These are phyloP conservation scores for Cenococcum geophilum DNA, from an alignment of 495 filamentous ascomycete genomes.

Conservation along the genomic window DNA sequence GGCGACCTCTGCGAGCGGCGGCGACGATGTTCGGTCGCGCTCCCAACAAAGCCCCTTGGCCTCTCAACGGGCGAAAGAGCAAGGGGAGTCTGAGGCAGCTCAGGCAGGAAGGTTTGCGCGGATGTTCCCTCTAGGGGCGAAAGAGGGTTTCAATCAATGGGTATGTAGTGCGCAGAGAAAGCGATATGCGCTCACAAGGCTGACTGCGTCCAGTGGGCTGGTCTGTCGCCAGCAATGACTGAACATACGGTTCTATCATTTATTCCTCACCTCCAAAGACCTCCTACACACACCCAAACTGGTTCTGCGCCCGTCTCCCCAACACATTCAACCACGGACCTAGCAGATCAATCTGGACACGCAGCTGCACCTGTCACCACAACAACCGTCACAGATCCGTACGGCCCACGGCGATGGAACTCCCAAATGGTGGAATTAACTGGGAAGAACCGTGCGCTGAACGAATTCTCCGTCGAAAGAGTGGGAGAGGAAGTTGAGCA, in stretches of 20 bases:
- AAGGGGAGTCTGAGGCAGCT: slow-evolving; percentile 16
- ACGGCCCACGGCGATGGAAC: slow-evolving; percentile 80
- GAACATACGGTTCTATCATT: slow-evolving; percentile 86
- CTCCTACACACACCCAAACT: slow-evolving; percentile 64
- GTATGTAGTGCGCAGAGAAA: slow-evolving; percentile 44
- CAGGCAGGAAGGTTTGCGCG: slow-evolving; percentile 29
- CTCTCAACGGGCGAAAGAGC: slow-evolving; percentile 47
- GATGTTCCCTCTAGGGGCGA: slow-evolving; percentile 83
- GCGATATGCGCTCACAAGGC: slow-evolving; percentile 13
- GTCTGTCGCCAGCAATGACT: slow-evolving; percentile 69
- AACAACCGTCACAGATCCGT: slow-evolving; percentile 61
- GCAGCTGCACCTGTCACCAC: slow-evolving; percentile 45
- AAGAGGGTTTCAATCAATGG: slow-evolving; percentile 90
- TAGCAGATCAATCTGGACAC: slow-evolving; percentile 40
- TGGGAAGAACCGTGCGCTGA: slow-evolving; percentile 80
- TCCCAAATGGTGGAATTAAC: slow-evolving; percentile 76
- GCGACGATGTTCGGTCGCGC: slow-evolving; percentile 36
- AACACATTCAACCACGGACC: slow-evolving; percentile 32
- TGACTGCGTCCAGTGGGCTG: slow-evolving; percentile 60
- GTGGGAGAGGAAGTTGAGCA: slow-evolving; percentile 67
- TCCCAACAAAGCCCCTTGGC: slow-evolving; percentile 47
- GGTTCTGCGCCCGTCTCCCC: slow-evolving; percentile 47
- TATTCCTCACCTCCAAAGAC: slow-evolving; percentile 74
- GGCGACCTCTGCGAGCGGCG: slow-evolving; percentile 25
- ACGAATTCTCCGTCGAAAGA: slow-evolving; percentile 88